Conservation (phyloP, 1,284 basidiomycete species). For the Athelia sp. region DNA sequence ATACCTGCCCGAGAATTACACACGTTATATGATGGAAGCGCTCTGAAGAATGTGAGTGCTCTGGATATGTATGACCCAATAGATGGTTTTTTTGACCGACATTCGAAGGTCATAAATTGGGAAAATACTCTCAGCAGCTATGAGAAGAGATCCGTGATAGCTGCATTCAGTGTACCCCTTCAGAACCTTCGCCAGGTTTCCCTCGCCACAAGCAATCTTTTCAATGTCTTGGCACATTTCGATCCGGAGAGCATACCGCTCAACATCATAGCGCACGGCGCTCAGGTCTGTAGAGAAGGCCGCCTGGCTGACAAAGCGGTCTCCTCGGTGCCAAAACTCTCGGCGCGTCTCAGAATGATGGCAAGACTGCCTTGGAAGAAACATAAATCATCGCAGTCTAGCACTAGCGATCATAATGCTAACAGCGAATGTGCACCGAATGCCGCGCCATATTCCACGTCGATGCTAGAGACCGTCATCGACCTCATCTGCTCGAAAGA, state of each 20-base stretch:
- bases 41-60: too few relatives aligned
- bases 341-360: too few relatives aligned
- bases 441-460: too few relatives aligned
- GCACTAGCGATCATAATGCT: too few relatives aligned
- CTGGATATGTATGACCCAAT: too few relatives aligned
- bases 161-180: not conserved
- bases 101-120: not conserved
- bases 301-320: too few relatives aligned
- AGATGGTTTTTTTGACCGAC: too few relatives aligned
- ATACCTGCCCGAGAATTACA: too few relatives aligned
- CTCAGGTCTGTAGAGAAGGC: not conserved
- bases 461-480: not conserved
- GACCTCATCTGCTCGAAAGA: not conserved
- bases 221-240: not conserved
- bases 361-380: too few relatives aligned
- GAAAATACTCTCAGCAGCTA: constrained; percentile 6
- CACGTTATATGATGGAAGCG: too few relatives aligned
- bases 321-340: too few relatives aligned
- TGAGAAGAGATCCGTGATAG: not conserved
- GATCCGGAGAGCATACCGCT: not conserved
- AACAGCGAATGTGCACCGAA: too few relatives aligned
- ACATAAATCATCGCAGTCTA: not conserved
- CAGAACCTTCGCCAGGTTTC: not conserved
- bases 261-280: not conserved
- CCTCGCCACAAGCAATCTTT: not conserved